Evolutionary conservation across 768 basidiomycete genomes (phyloP), one percentile per base, ranked within the genome.

Genomic region (Macrolepiota dolichaula): DNA sequence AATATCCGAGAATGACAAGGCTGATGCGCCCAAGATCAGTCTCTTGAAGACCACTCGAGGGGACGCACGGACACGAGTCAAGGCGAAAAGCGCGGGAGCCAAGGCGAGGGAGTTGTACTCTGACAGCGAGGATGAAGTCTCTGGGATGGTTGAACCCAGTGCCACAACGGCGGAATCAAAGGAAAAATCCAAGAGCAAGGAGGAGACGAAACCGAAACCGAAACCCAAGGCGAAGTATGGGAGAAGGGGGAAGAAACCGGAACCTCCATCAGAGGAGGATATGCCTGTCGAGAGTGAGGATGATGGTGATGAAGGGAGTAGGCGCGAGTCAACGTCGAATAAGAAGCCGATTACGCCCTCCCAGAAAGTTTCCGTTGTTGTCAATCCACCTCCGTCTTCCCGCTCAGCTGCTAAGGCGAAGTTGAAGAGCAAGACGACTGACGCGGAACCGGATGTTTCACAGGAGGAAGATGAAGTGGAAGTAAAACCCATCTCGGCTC

Each of bases 51-150:
- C 54, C 22, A 47, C 63, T 2, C 69, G 69, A 40, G 68, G 59
- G 2, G 72, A 71, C 59, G 70, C 71, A 22, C 61, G 70, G 40
- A 73, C 72, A 49, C 58, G 69, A 37, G 64, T 71, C 11, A 68
- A 67, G 61, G 66, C 61, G 63, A 66, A 66, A 51, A 62, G 55
- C 36, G 63, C 61, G 9, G 55, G 37, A 27, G 59, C 46, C 19
- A 63, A 63, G 38, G 37, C 59, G 19, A 57, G 51, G 7, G 65
- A 62, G 32, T 62, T 59, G 1, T 62, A 68, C 44, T 58, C 59
- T 13, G 65, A 63, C 10, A 65, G 56, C 29, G 69, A 67, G 32
- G 59, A 63, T 2, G 69, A 66, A 50, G 63, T 66, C 7, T 55
- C 32, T 36, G 61, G 38, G 22, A 46, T 52, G 1, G 60, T 47